Evolutionary conservation across 225 moss, liverwort and hornwort genomes (phyloP).

Genomic region (Pseudoscleropodium purum): DNA sequence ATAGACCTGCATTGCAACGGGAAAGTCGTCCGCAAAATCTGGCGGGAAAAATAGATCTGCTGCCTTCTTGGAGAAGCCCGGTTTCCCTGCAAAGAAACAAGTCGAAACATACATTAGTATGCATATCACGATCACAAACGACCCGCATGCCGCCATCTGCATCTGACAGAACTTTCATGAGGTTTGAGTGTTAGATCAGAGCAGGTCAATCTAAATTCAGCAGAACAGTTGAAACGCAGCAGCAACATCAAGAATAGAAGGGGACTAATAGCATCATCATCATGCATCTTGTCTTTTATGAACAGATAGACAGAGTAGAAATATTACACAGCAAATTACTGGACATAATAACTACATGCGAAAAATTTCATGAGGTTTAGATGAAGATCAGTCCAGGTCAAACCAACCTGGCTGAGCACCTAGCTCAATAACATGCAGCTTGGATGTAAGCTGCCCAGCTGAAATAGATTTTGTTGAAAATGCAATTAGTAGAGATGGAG

Average conservation of each 20-base stretch:
- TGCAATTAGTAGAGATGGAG: conserved; percentile 70
- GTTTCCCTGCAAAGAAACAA: conserved; percentile 52
- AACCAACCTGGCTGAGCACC: conserved; percentile 85
- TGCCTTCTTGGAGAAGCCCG: conserved; percentile 80
- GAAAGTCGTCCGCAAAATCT: conserved; percentile 90
- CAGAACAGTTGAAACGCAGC: neutral
- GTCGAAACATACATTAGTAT: neutral
- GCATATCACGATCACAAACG: neutral
- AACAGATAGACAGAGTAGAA: neutral
- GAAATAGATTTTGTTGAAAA: conserved; percentile 78
- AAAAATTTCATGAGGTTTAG: neutral
- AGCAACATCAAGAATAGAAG: neutral
- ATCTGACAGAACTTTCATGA: neutral
- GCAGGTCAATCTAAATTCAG: neutral
- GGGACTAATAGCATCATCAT: neutral
- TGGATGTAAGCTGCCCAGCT: conserved; percentile 91
- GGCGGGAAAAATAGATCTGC: conserved; percentile 90
- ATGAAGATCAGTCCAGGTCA: conserved; percentile 9
- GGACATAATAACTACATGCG: neutral
- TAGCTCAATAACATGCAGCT: conserved; percentile 90
- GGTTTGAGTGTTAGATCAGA: neutral
- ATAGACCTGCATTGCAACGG: conserved; percentile 85
- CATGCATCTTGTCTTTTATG: neutral
- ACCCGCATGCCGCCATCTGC: neutral
- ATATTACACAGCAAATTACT: neutral